Base-by-base conservation (phyloP, 352 stramenopile genomes). In the Saprolegnia parasitica region DNA sequence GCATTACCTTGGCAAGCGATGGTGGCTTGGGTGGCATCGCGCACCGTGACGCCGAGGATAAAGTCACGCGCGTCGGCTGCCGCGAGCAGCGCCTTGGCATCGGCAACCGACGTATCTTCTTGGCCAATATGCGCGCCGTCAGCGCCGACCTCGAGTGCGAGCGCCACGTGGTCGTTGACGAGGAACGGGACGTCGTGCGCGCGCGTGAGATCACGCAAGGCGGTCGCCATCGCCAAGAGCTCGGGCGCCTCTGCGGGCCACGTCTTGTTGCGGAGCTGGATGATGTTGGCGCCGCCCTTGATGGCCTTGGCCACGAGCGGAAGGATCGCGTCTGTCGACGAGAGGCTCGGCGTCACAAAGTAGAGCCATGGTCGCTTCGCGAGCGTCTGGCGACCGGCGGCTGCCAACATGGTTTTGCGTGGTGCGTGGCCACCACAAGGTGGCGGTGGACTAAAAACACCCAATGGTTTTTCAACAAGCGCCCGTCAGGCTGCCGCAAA, bases 41-140 rank as follows among this genome's bases (percentile, higher is more conserved):
- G 77, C 32, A 88, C 80, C 0, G 80, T 88, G 18, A 85, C 80
- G 20, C 80, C 80, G 18, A 88, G 68, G 56, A 85, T 75, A 29
- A 88, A 76, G 21, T 81, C 71, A 35, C 18, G 11, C 10, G 45
- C 37, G 16, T 21, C 11, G 5, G 52, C 35, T 8, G 61, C 20
- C 3, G 2, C 50, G n/a, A 70, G 21, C 9, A 65, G n/a, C 70
- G 29, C 42, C 68, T 62, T 47, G 81, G 58, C 32, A 68, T 61
- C 39, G 72, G 20, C 72, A 16, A 80, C 47, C 5, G 70, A 65
- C 4, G 68, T 42, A 49, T 88, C 80, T 11, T 74, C 74, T 64
- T 88, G 80, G 0, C 80, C 80, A n/a, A 88, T 73, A 54, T 88
- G 80, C 15, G 84, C 74, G 0, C 80, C 80, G 42, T 88, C 80